Percentiles rank a stretch among this genome's conserved stretches.
Conservation (phyloP, 495 filamentous ascomycete species). For the Aspergillus sparsus region DNA sequence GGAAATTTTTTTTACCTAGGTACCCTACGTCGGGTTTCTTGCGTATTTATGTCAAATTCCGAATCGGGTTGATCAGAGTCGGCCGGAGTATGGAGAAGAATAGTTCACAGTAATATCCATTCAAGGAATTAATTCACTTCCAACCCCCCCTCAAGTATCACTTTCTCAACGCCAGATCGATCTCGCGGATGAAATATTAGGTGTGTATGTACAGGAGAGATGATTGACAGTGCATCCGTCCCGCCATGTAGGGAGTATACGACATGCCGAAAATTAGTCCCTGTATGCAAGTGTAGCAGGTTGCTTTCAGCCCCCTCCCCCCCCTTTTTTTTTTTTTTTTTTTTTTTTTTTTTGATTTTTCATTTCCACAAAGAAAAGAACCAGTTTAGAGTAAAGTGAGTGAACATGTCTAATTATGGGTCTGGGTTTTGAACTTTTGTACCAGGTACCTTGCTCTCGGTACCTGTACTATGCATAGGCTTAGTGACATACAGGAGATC, state of each 20-base stretch:
- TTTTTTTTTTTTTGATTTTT: not conserved
- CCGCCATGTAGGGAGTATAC: not conserved
- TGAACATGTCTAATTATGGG: not conserved
- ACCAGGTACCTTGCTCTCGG: not conserved
- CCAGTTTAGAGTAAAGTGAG: not conserved
- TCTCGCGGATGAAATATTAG: too few species aligned
- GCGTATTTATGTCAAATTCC: too few species aligned
- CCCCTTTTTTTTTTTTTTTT: too few species aligned
- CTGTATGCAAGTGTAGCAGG: not conserved
- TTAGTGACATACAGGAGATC: constrained; percentile 5
- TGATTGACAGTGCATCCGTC: constrained; percentile 5
- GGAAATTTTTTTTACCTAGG: too few species aligned
- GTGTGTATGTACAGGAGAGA: not conserved
- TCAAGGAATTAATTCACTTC: too few species aligned
- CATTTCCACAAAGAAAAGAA: too few species aligned
- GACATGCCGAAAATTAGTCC: constrained; percentile 2
- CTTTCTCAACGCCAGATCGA: too few species aligned
- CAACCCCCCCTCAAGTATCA: too few species aligned
- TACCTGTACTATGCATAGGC: constrained; percentile 5
- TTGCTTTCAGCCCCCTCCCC: constrained; percentile 7
- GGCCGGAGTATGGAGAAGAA: too few species aligned
- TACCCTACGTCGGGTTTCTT: too few species aligned
- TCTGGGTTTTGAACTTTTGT: not conserved
- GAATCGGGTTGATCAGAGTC: too few species aligned
- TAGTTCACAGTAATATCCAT: too few species aligned